These are phyloP conservation scores for Kwoniella heveanensis DNA, from an alignment of 768 basidiomycete species.

Conservation along the genomic window DNA sequence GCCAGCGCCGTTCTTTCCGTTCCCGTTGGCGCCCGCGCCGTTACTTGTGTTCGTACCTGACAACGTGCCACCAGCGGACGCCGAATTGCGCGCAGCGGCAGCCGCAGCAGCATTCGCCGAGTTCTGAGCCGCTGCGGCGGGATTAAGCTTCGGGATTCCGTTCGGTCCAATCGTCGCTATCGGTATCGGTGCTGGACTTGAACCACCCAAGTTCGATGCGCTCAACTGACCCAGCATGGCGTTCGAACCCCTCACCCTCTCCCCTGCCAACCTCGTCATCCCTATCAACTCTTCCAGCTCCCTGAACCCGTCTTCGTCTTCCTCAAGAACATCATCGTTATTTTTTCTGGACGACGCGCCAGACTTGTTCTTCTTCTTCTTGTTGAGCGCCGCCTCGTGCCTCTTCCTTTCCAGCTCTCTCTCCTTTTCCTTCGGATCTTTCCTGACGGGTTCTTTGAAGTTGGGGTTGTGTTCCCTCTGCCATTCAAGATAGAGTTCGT, in stretches of 20 bases:
- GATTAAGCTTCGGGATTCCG: not conserved
- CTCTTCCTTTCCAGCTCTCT: not conserved
- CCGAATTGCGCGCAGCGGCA: not conserved
- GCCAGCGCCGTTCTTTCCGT: not conserved
- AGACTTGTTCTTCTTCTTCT: conserved; percentile 27
- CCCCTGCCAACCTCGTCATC: conserved; percentile 31
- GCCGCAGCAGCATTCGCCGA: not conserved
- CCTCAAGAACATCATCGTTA: conserved; percentile 2
- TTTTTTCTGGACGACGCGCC: conserved; percentile 4
- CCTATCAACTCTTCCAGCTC: conserved; percentile 42
- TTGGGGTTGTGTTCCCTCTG: conserved; percentile 53
- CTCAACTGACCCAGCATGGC: not conserved
- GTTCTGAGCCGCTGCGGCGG: conserved; percentile 1
- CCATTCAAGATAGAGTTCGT: conserved; percentile 88
- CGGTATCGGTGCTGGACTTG: not conserved
- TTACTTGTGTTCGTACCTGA: too few relatives aligned
- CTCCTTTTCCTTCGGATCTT: conserved; percentile 3
- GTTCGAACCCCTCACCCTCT: conserved; percentile 14
- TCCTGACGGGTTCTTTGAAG: conserved; percentile 42
- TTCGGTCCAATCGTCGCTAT: not conserved
- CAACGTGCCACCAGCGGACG: not conserved
- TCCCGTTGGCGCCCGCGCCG: not conserved
- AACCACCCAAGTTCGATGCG: not conserved
- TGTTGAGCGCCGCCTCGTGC: not conserved
- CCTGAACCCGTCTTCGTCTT: conserved; percentile 40